Conservation (phyloP, 306 rosid species). For the Lupinus albus region DNA sequence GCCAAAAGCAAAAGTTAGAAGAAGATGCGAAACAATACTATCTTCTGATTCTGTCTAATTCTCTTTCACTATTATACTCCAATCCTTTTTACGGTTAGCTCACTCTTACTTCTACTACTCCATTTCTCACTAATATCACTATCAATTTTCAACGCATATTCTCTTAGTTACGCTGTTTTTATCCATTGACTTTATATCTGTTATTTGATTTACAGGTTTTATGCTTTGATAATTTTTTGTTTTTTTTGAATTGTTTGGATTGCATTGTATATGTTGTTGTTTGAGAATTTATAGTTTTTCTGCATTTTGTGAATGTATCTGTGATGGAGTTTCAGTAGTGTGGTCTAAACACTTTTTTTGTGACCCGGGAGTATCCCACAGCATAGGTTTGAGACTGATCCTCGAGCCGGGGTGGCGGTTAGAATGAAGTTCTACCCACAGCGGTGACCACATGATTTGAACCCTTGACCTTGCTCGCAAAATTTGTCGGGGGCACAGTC, state of each 20-base stretch:
- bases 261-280: conserved; percentile 27
- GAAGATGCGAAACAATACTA: conserved; percentile 32
- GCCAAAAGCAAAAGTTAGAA: conserved; percentile 35
- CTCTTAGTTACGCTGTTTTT: background rate
- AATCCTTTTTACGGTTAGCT: conserved; percentile 33
- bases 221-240: background rate
- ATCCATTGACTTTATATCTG: conserved; percentile 14
- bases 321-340: conserved; percentile 12
- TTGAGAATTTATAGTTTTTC: conserved; percentile 1
- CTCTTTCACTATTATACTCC: background rate
- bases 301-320: conserved; percentile 26
- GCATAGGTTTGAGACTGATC: too few species aligned
- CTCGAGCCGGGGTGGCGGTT: too few species aligned
- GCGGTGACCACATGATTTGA: too few species aligned
- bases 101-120: conserved; percentile 19
- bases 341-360: background rate
- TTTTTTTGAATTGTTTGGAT: conserved; percentile 3
- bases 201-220: conserved; percentile 17
- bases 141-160: background rate
- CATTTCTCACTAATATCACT: background rate
- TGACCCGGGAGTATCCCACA: too few species aligned
- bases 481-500: too few species aligned
- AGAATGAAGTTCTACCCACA: too few species aligned
- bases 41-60: conserved; percentile 13
- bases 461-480: too few species aligned